Base-by-base conservation (phyloP, 1,284 basidiomycete genomes). In the Cutaneotrichosporon dermatis region DNA sequence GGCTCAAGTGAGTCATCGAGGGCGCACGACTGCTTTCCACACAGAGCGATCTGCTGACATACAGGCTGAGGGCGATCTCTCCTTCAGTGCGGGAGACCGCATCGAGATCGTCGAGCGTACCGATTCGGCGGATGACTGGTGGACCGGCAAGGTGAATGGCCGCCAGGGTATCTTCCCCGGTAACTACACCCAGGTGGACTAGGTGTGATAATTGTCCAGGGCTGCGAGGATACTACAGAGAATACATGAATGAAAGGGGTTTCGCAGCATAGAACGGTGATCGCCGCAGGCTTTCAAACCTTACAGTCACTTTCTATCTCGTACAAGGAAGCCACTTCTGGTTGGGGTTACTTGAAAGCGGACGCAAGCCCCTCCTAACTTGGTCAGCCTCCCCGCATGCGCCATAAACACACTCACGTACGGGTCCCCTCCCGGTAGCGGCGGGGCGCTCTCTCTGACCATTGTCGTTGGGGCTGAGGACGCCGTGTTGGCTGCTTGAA, bases 121-220 rank as follows among this genome's bases (percentile, higher is more conserved):
- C 10, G 85, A 84, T 2, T 92, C 86, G 67, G 78, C 87, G 25
- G 92, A 98, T 73, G 96, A 99, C 74, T 99, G 95, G 95, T 99
- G 95, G 95, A 98, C 93, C 8, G 96, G 95, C 5, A 83, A 84
- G 67, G 55, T 98, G 64, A 86, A 91, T 66, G 94, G 93, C 1
- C 77, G 79, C 60, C 85, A 92, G 75, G 96, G 96, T 16, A 88
- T 96, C 34, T 99, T 99, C 79, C 95, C 95, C 56, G 95, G 93
- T 82, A 82, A 70, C 45, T 79, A 79, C 60, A 79, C 77, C 36
- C 76, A 79, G 61, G 63, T 69, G 13, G 75, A 77, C 51, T 63
- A 55, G 48, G 36, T 16, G 16, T 13, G 42, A 45, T 33, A 48
- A 12, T 46, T 25, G 25, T 25, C 25, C 25, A 25, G 25, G 25